Evolutionary conservation across 495 filamentous ascomycete species (phyloP).

Genomic region (Tuber aestivum): DNA sequence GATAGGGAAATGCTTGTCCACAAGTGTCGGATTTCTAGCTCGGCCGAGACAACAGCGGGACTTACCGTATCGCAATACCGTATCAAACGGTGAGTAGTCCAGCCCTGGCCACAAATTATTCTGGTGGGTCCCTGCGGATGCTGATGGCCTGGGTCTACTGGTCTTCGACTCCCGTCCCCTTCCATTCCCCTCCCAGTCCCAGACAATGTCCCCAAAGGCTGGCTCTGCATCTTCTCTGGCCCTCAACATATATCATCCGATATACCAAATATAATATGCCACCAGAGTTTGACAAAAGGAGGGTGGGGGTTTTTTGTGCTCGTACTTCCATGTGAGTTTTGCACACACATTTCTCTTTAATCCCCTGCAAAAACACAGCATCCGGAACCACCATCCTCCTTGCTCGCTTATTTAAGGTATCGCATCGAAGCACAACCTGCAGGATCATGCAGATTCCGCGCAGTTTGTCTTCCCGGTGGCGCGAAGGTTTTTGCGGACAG

Average conservation of each 20-base stretch:
- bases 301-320: background rate
- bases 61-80: background rate
- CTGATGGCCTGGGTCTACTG: background rate
- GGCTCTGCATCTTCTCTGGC: background rate
- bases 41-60: background rate
- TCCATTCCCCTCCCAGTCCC: background rate
- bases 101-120: background rate
- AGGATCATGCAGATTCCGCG: slow-evolving; percentile 26
- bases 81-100: background rate
- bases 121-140: background rate
- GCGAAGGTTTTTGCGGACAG: slow-evolving; percentile 18
- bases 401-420: slow-evolving; percentile 39
- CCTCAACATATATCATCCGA: background rate
- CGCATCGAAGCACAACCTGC: slow-evolving; percentile 36
- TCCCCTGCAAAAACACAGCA: slow-evolving; percentile 9
- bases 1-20: slow-evolving; percentile 12
- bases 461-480: slow-evolving; percentile 22
- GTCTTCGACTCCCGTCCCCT: background rate
- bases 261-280: background rate
- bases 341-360: background rate
- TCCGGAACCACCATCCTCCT: slow-evolving; percentile 18
- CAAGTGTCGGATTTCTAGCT: background rate
- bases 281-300: background rate
- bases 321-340: background rate
- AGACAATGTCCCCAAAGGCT: background rate